Evolutionary conservation across 2,329 filamentous ascomycete species (phyloP).

Genomic region (Penicillium sp.): DNA sequence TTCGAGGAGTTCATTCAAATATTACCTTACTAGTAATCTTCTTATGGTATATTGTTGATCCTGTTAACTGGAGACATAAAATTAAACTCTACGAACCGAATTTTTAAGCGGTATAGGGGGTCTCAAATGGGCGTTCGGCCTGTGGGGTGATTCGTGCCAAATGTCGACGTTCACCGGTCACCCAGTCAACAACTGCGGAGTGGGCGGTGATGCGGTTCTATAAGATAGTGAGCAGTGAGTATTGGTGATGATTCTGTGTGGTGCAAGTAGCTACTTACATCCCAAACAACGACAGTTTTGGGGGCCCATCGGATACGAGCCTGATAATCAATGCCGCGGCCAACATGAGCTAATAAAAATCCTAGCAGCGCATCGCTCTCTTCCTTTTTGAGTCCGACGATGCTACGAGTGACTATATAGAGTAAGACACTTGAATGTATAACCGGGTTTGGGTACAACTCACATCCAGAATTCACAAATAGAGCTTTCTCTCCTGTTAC

Average conservation of each 20-base stretch:
- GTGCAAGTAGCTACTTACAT: conserved; percentile 37
- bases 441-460: background rate
- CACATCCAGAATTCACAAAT: conserved; percentile 41
- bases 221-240: conserved; percentile 19
- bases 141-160: conserved; percentile 35
- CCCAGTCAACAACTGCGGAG: conserved; percentile 41
- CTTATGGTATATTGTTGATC: too few species aligned
- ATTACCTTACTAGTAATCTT: too few species aligned
- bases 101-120: conserved; percentile 17
- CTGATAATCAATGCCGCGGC: conserved; percentile 30
- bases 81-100: too few species aligned
- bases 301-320: conserved; percentile 31
- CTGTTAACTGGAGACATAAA: too few species aligned
- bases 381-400: conserved; percentile 49
- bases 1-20: too few species aligned
- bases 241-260: conserved; percentile 24
- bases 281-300: conserved; percentile 37
- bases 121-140: conserved; percentile 31
- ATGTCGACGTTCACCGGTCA: conserved; percentile 33
- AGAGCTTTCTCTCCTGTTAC: conserved; percentile 39
- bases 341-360: conserved; percentile 24
- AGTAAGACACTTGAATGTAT: conserved; percentile 8
- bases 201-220: conserved; percentile 43
- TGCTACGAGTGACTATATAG: conserved; percentile 39
- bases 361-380: conserved; percentile 46